phyloP scores from a whole-genome alignment of 2,329 filamentous ascomycete species.

The Didymella sp. region DNA sequence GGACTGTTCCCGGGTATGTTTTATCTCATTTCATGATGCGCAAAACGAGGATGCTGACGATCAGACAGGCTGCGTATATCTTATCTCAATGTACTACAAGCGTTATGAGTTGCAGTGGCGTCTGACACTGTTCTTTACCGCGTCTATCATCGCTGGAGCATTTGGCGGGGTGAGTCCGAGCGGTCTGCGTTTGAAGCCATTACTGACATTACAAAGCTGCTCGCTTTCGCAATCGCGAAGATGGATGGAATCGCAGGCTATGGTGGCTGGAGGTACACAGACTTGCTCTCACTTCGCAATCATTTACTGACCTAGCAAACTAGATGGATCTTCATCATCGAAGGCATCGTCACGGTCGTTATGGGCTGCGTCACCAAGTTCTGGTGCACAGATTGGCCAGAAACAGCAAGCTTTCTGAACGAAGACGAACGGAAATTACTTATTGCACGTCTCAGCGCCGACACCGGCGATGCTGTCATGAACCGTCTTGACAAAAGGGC shows the following conservation, averaged over 20 bases:
- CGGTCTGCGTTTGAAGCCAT: background rate
- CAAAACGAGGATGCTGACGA: conserved; percentile 5
- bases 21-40: no score
- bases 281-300: conserved; percentile 21
- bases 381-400: conserved; percentile 58
- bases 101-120: conserved; percentile 54
- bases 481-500: conserved; percentile 59
- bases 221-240: conserved; percentile 62
- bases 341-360: conserved; percentile 40
- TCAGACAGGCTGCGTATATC: conserved; percentile 37
- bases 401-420: conserved; percentile 45
- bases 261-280: conserved; percentile 38
- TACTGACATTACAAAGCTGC: conserved; percentile 31
- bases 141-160: conserved; percentile 51
- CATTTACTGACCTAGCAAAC: background rate
- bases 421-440: conserved; percentile 39
- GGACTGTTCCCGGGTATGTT: conserved; percentile 41
- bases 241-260: conserved; percentile 62
- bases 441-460: conserved; percentile 36
- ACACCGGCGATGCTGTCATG: conserved; percentile 56
- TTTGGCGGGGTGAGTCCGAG: conserved; percentile 47
- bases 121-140: conserved; percentile 52
- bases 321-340: conserved; percentile 37
- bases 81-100: conserved; percentile 52
- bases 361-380: conserved; percentile 58